Evolutionary conservation across 495 filamentous ascomycete genomes (phyloP).

Genomic region (Neurospora sp.): DNA sequence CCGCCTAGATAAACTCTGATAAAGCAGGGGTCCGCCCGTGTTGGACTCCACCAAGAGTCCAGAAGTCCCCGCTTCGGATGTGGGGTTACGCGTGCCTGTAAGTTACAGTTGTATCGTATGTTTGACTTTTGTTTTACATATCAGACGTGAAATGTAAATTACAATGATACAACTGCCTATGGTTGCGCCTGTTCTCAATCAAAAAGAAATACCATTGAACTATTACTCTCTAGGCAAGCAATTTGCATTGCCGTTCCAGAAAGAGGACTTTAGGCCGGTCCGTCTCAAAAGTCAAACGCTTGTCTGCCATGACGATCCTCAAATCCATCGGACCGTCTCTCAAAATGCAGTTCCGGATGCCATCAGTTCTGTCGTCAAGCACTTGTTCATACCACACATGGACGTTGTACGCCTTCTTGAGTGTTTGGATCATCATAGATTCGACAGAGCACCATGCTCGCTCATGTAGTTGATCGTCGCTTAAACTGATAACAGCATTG

Average conservation of each 20-base stretch:
- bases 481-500: conserved; percentile 17
- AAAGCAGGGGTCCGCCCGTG: conserved; percentile 13
- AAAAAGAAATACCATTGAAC: too few species aligned
- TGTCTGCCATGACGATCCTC: conserved; percentile 8
- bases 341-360: not conserved
- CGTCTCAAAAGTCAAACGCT: conserved; percentile 12
- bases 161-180: not conserved
- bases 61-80: conserved; percentile 2
- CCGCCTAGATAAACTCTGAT: conserved; percentile 26
- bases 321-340: not conserved
- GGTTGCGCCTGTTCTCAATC: not conserved
- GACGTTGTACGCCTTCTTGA: conserved; percentile 3
- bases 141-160: not conserved
- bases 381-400: conserved; percentile 18
- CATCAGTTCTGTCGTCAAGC: not conserved
- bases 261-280: conserved; percentile 18
- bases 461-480: conserved; percentile 7
- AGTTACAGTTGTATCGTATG: not conserved
- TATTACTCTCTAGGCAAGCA: not conserved
- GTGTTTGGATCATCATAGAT: conserved; percentile 6
- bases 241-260: conserved; percentile 13
- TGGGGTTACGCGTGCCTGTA: not conserved
- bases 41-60: conserved; percentile 1
- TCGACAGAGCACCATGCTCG: conserved; percentile 20
- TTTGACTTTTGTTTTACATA: not conserved